Percentiles rank a stretch among this genome's conserved stretches.
Conservation (phyloP, 495 filamentous ascomycete genomes). For the Annulohypoxylon maeteangense region DNA sequence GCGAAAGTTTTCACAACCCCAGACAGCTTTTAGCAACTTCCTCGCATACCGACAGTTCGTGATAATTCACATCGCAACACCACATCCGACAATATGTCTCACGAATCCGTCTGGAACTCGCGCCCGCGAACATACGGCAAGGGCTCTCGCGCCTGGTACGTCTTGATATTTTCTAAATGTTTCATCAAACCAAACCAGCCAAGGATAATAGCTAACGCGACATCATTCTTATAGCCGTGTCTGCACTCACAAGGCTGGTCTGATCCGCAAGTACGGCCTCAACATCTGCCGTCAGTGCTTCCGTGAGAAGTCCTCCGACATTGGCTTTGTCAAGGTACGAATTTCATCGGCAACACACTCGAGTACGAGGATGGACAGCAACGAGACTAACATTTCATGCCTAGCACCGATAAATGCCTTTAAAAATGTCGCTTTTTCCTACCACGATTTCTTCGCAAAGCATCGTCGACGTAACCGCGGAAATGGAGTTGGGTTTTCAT, state of each 20-base stretch:
- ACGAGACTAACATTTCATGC: conserved; percentile 29
- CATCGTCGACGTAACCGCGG: conserved; percentile 40
- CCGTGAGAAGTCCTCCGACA: conserved; percentile 94
- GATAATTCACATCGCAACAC: conserved; percentile 33
- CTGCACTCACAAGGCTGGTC: conserved; percentile 93
- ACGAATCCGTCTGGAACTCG: conserved; percentile 99
- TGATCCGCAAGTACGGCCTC: conserved; percentile 98
- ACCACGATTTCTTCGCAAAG: conserved; percentile 42
- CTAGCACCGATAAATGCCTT: conserved; percentile 66
- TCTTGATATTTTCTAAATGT: not conserved
- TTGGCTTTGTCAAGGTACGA: conserved; percentile 97
- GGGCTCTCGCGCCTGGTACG: conserved; percentile 89
- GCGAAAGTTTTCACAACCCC: conserved; percentile 27
- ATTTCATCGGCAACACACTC: not conserved
- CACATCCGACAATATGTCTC: conserved; percentile 78
- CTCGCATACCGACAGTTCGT: conserved; percentile 28
- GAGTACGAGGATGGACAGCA: conserved; percentile 1
- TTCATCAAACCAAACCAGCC: not conserved
- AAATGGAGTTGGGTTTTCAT: conserved; percentile 45
- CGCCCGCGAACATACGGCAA: conserved; percentile 97
- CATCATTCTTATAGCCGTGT: conserved; percentile 75
- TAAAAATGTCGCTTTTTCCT: conserved; percentile 38
- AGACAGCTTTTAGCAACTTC: conserved; percentile 29
- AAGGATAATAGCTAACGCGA: conserved; percentile 32
- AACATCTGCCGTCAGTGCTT: conserved; percentile 99